Evolutionary conservation across 192 early-diverging fungal species (phyloP).

Genomic region (Backusella sp.): DNA sequence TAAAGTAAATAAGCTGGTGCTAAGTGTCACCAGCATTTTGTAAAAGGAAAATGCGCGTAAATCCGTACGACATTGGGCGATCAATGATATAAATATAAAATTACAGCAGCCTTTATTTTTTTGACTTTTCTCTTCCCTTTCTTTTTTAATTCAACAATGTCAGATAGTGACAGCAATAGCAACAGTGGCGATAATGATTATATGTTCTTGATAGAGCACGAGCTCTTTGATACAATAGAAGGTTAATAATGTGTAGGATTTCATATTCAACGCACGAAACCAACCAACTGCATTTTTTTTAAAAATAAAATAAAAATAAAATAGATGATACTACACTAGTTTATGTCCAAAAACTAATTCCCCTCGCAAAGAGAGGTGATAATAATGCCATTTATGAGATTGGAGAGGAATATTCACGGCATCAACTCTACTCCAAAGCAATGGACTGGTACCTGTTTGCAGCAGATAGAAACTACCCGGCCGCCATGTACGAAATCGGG

Average conservation of each 20-base stretch:
- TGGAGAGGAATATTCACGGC: not conserved
- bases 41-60: not conserved
- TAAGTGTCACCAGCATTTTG: not conserved
- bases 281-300: no score
- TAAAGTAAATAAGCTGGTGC: not conserved
- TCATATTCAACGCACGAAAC: no score
- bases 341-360: not conserved
- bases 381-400: not conserved
- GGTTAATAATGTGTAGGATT: not conserved
- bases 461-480: not conserved
- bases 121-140: no score
- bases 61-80: not conserved
- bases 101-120: no score
- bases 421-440: not conserved
- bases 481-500: not conserved
- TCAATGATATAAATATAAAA: not conserved
- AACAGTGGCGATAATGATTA: no score
- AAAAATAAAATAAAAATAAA: not conserved
- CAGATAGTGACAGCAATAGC: no score
- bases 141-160: no score
- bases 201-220: not conserved
- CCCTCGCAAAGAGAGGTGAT: not conserved
- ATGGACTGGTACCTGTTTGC: not conserved
- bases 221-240: not conserved
- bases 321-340: not conserved